Conservation (phyloP, 2,329 filamentous ascomycete genomes). For the Cercospora sp. region DNA sequence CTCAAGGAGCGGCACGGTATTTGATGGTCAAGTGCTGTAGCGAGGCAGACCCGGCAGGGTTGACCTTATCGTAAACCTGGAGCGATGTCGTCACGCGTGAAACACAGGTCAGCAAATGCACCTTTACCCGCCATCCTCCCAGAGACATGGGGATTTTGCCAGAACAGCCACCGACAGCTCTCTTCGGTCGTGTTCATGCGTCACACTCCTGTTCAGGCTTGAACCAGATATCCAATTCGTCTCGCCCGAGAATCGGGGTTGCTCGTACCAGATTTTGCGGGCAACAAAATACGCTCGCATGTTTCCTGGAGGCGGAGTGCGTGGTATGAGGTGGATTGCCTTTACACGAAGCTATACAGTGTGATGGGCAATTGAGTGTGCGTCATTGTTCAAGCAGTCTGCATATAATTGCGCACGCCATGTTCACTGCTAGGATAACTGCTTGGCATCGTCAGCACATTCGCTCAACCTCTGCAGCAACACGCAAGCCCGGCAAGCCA, state of each 20-base stretch:
- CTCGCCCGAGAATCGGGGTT: not conserved
- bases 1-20: not conserved
- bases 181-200: not conserved
- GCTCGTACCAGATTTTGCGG: not conserved
- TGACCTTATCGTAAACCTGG: not conserved
- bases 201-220: not conserved
- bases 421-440: not conserved
- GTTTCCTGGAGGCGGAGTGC: not conserved
- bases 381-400: not conserved
- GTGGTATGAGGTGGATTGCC: not conserved
- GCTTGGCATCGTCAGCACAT: not conserved
- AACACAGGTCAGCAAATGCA: not conserved
- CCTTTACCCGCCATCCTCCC: not conserved
- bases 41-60: not conserved
- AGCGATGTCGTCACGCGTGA: slow-evolving; percentile 8
- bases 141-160: not conserved
- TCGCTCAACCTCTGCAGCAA: not conserved
- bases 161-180: not conserved
- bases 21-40: not conserved
- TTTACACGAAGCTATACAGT: not conserved
- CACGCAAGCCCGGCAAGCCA: not conserved
- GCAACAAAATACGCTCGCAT: not conserved
- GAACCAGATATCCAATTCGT: not conserved
- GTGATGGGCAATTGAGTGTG: not conserved
- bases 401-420: not conserved